These are phyloP conservation scores for Cordia subcordata DNA, from an alignment of 257 asterid species.

Conservation along the genomic window DNA sequence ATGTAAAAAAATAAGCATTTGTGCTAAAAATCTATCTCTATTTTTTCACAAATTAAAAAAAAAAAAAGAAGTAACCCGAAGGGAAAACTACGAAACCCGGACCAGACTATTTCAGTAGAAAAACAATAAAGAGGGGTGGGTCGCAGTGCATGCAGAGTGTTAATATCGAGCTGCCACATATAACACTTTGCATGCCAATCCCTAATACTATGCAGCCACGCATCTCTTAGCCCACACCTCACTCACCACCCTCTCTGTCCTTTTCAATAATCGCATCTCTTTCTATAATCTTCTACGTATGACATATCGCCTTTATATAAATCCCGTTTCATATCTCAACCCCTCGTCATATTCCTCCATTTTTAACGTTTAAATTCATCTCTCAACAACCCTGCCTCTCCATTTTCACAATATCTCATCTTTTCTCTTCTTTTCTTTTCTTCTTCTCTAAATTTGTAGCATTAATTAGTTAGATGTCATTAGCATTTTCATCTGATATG, in stretches of 20 bases:
- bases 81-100: not conserved
- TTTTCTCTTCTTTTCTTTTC: too few relatives aligned
- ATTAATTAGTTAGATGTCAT: too few relatives aligned
- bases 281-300: not conserved
- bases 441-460: too few relatives aligned
- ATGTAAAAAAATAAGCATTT: too few relatives aligned
- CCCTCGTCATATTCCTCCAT: conserved; percentile 1
- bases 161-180: conserved; percentile 77
- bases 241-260: conserved; percentile 43
- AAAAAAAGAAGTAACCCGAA: too few relatives aligned
- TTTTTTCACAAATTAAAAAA: too few relatives aligned
- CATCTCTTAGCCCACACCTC: conserved; percentile 62
- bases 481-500: conserved; percentile 26
- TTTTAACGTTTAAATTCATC: not conserved
- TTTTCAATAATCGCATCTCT: not conserved
- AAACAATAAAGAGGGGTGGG: not conserved
- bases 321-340: not conserved
- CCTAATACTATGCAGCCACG: conserved; percentile 78
- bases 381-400: not conserved
- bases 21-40: too few relatives aligned
- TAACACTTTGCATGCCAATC: conserved; percentile 47
- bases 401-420: too few relatives aligned
- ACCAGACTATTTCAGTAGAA: not conserved
- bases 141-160: conserved; percentile 51
- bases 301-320: too few relatives aligned